phyloP scores from a whole-genome alignment of 768 basidiomycete species.

The Chalciporus sphaerocephalus region DNA sequence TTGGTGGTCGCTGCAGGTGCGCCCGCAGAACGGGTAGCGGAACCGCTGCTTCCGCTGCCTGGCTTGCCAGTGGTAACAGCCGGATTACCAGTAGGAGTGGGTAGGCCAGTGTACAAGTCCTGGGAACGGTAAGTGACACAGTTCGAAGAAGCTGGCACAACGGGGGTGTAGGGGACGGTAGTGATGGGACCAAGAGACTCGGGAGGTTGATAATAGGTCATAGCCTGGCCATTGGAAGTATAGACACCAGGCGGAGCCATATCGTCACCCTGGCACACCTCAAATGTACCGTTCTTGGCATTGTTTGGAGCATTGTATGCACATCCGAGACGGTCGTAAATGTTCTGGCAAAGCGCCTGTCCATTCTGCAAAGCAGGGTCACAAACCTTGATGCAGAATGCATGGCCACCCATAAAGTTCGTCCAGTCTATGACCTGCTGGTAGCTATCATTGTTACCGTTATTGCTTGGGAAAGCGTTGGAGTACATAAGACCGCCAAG shows the following conservation, averaged over 20 bases:
- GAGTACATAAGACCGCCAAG: slow-evolving; percentile 70
- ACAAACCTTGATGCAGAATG: slow-evolving; percentile 73
- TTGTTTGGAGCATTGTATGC: slow-evolving; percentile 66
- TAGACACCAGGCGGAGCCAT: slow-evolving; percentile 57
- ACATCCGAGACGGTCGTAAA: slow-evolving; percentile 72
- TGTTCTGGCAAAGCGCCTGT: slow-evolving; percentile 55
- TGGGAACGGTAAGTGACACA: slow-evolving; percentile 37
- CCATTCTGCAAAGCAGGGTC: slow-evolving; percentile 53
- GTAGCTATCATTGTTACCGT: slow-evolving; percentile 38
- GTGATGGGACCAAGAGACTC: slow-evolving; percentile 44
- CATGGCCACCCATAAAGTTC: slow-evolving; percentile 63
- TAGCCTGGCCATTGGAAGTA: slow-evolving; percentile 35
- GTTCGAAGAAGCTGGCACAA: slow-evolving; percentile 39
- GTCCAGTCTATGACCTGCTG: slow-evolving; percentile 66
- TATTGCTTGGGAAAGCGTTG: slow-evolving; percentile 45
- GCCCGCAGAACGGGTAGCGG: slow-evolving; percentile 15
- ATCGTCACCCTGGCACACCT: slow-evolving; percentile 62
- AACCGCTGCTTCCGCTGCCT: slow-evolving; percentile 2
- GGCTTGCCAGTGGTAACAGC: neutral
- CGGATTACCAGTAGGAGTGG: slow-evolving; percentile 7
- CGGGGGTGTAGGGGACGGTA: slow-evolving; percentile 41
- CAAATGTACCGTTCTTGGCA: slow-evolving; percentile 56
- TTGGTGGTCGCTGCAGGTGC: slow-evolving; percentile 16
- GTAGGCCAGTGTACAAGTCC: slow-evolving; percentile 32
- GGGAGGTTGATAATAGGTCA: slow-evolving; percentile 45